Conservation (phyloP, 2,329 filamentous ascomycete species). For the Westerdykella ornata region DNA sequence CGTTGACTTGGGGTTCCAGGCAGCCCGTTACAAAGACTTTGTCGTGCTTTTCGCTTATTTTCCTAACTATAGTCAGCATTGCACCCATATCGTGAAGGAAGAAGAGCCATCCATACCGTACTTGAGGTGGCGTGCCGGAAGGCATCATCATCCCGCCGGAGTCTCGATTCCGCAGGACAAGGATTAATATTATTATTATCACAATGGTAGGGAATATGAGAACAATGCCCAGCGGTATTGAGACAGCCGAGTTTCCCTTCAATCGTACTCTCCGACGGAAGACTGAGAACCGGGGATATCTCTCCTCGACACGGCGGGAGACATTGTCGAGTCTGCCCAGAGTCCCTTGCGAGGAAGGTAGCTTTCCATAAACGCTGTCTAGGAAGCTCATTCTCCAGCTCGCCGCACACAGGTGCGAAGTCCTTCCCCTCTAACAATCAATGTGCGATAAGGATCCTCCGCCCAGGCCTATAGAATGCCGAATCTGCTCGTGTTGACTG, state of each 20-base stretch:
- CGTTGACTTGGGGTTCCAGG: constrained; percentile 65
- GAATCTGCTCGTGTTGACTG: too few relatives aligned
- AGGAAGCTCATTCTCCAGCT: constrained; percentile 37
- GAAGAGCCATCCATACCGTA: constrained; percentile 57
- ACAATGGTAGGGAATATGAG: constrained; percentile 88
- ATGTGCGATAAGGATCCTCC: too few relatives aligned
- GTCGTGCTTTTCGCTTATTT: constrained; percentile 95
- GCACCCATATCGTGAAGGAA: neutral
- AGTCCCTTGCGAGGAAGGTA: constrained; percentile 39
- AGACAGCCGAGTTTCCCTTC: constrained; percentile 85
- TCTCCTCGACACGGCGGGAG: constrained; percentile 39
- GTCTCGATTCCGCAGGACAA: constrained; percentile 83
- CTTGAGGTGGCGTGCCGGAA: constrained; percentile 77
- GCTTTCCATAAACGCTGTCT: constrained; percentile 40
- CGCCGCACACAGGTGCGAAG: too few relatives aligned
- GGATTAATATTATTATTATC: constrained; percentile 79
- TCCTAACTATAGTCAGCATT: constrained; percentile 49
- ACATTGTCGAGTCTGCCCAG: constrained; percentile 42
- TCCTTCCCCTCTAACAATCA: too few relatives aligned
- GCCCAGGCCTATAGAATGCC: too few relatives aligned
- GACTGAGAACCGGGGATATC: constrained; percentile 60
- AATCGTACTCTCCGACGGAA: constrained; percentile 80
- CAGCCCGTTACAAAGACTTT: constrained; percentile 94
- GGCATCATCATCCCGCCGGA: constrained; percentile 80
- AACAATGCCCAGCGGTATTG: constrained; percentile 85